Base-by-base conservation (phyloP, 306 rosid genomes). In the Cucumis cinereus region DNA sequence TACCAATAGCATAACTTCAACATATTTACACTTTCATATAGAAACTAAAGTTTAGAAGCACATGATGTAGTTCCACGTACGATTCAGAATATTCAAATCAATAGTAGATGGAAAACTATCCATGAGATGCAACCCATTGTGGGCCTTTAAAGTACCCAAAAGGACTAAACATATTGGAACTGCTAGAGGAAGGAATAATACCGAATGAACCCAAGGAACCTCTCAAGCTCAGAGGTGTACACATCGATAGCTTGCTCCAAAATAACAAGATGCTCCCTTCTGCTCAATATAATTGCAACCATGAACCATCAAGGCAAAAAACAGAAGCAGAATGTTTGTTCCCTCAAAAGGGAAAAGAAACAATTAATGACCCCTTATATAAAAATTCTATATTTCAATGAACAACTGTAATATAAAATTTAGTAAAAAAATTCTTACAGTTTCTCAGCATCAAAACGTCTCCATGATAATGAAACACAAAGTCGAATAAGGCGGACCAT, bases 161-260 rank as follows among this genome's bases (percentile, higher is more conserved):
- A 47, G 58, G 19, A 74, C 67, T 43, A 36, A 33, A 38, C 56
- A 26, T 24, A 56, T 9, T 35, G 22, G 15, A 76, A 60, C 20
- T 52, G 55, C 73, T 80, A 10, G 49, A 82, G 75, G 17, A 62
- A 76, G 54, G 17, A 76, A 64, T 41, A 70, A 28, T 87, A 94
- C 98, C 98, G 83, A 74, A 92, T 87, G 74, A 94, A 94, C 47
- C 73, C 82, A 47, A 91, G 76, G 84, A 91, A 91, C 88, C 98
- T 87, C 85, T 84, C 88, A 78, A 91, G 87, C 83, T 94, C 97
- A 57, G 66, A 71, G 77, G 93, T 52, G 77, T 91, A 94, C 82
- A 92, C 87, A 74, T 89, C 87, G 81, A 89, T 84, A 83, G 95
- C 93, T 84, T 86, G 83, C 81, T 91, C 93, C 88, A 94, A 56